These are phyloP conservation scores for Fragaria ananassa DNA, from an alignment of 306 rosid genomes.

Conservation along the genomic window DNA sequence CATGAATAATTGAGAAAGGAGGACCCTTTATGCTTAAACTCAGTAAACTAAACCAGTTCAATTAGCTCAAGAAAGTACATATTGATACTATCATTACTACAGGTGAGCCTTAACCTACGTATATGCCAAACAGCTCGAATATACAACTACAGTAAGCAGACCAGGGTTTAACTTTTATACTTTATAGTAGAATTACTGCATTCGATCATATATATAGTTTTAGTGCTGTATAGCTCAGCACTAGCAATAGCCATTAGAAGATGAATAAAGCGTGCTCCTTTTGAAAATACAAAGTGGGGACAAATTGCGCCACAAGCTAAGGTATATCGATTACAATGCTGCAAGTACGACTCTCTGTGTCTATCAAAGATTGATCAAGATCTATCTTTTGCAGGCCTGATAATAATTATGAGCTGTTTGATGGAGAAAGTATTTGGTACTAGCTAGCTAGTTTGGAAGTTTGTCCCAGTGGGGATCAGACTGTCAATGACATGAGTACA, in stretches of 20 bases:
- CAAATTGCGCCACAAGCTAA: slow-evolving; percentile 18
- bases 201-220: neutral
- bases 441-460: neutral
- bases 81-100: neutral
- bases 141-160: neutral
- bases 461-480: slow-evolving; percentile 17
- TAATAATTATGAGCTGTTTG: slow-evolving; percentile 4
- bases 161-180: neutral
- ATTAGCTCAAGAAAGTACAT: neutral
- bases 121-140: neutral
- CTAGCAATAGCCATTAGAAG: neutral
- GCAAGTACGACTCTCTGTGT: neutral
- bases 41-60: neutral
- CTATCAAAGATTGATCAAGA: neutral
- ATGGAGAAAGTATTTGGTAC: no score
- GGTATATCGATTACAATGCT: neutral
- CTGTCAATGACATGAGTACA: neutral
- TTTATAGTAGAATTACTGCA: neutral
- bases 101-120: neutral
- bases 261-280: neutral
- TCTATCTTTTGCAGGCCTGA: slow-evolving; percentile 25
- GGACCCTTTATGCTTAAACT: neutral
- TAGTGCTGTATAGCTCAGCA: slow-evolving; percentile 3
- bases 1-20: neutral
- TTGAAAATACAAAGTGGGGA: slow-evolving; percentile 19